Base-by-base conservation (phyloP, 805 yeast genomes). In the Blastobotrys terrestris region DNA sequence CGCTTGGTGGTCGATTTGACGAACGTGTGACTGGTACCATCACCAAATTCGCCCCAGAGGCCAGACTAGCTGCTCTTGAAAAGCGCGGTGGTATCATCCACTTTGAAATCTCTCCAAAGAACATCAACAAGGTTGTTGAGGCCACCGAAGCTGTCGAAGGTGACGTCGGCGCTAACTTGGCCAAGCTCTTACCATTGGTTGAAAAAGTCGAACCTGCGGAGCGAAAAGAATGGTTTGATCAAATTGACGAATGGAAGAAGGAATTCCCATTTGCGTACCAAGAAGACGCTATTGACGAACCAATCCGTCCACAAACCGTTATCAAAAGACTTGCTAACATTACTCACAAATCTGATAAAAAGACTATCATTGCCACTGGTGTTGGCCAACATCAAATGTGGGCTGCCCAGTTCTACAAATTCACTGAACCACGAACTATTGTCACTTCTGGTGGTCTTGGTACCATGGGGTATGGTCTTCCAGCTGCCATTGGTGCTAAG, bases 371-470 rank as follows among this genome's bases (percentile, higher is more conserved):
- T 62, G 86, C 98, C 51, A 94, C 99, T 39, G 99, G 99, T 78
- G 98, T 94, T 50, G 99, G 99, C 56, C 99, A 94, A 77, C 99
- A 92, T 78, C 99, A 92, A 77, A 92, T 92, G 99, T 92, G 99
- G 99, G 95, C 98, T 40, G 98, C 98, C 26, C 99, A 94, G 75
- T 91, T 90, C 72, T 91, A 87, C 82, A 81, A 90, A 50, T 92
- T 97, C 96, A 85, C 83, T 56, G 74, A 79, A 58, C 99, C 99
- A 63, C 83, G 98, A 71, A 78, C 95, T 49, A 85, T 94, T 75
- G 86, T 92, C 69, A 90, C 98, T n/a, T 89, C 97, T 49, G 99
- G 99, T 73, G 99, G 99, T 63, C 79, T 92, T 64, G 99, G 99
- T 64, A 92, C 99, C 53, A 92, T 92, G 99, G 99, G 99, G 56